These are phyloP conservation scores for Hypoxylon intermedium DNA, from an alignment of 495 filamentous ascomycete genomes.

Conservation along the genomic window DNA sequence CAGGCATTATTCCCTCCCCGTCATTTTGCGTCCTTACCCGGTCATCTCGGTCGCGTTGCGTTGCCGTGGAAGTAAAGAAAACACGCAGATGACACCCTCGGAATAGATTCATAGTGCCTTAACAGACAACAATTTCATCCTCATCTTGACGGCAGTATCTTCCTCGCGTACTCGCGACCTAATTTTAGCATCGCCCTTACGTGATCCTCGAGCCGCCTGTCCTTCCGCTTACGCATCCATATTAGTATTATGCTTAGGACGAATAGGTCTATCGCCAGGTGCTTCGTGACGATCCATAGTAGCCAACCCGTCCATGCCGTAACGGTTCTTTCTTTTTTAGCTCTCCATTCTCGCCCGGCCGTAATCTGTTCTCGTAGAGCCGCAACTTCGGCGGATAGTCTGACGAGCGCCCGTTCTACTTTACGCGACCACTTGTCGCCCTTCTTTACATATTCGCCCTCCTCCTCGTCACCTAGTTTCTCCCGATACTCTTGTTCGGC, in stretches of 20 bases:
- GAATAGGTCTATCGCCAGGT: slow-evolving; percentile 73
- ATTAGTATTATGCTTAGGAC: slow-evolving; percentile 73
- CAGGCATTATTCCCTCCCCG: too few species aligned
- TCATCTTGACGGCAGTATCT: slow-evolving; percentile 62
- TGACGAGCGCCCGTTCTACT: slow-evolving; percentile 86
- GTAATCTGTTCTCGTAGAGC: slow-evolving; percentile 94
- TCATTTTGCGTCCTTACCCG: too few species aligned
- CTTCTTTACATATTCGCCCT: slow-evolving; percentile 52
- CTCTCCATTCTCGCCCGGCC: slow-evolving; percentile 62
- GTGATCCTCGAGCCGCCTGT: slow-evolving; percentile 78
- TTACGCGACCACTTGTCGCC: slow-evolving; percentile 75
- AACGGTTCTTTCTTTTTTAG: slow-evolving; percentile 61
- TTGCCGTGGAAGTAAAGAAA: too few species aligned
- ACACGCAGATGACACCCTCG: too few species aligned
- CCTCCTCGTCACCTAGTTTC: slow-evolving; percentile 54
- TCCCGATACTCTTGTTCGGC: slow-evolving; percentile 59
- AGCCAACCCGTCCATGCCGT: slow-evolving; percentile 76
- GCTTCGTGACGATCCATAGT: slow-evolving; percentile 73
- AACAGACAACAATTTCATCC: not conserved
- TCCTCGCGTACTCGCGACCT: slow-evolving; percentile 64
- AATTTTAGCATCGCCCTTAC: slow-evolving; percentile 69
- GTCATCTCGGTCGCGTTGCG: too few species aligned
- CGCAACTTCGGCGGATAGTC: slow-evolving; percentile 90
- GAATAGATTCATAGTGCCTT: not conserved
- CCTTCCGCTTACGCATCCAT: slow-evolving; percentile 80